phyloP scores from a whole-genome alignment of 1,284 basidiomycete species.

The Phlebopus sp. region DNA sequence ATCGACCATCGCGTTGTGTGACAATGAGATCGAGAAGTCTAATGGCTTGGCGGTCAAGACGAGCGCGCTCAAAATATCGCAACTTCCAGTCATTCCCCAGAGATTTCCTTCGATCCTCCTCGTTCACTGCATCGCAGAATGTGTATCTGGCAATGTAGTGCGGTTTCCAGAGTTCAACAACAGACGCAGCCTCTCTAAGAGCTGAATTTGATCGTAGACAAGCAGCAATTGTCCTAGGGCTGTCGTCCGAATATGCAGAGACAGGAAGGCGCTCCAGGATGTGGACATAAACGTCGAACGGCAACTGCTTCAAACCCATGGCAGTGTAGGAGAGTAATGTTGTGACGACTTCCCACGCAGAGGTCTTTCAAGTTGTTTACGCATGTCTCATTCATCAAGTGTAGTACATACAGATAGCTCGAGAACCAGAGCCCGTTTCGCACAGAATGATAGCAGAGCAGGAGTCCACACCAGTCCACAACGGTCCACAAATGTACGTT shows the following conservation, averaged over 20 bases:
- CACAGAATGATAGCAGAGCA: too few species aligned
- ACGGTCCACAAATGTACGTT: not conserved
- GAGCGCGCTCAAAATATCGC: constrained; percentile 44
- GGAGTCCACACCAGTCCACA: not conserved
- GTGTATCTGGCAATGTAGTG: constrained; percentile 50
- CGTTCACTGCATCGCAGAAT: constrained; percentile 36
- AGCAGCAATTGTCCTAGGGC: constrained; percentile 20
- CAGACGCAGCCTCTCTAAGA: constrained; percentile 27
- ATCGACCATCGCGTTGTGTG: constrained; percentile 31
- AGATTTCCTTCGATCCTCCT: constrained; percentile 33
- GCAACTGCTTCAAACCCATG: constrained; percentile 25
- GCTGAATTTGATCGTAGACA: constrained; percentile 25
- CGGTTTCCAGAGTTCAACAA: constrained; percentile 43
- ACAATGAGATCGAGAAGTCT: constrained; percentile 41
- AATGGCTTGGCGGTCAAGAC: constrained; percentile 43
- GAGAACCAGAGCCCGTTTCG: too few species aligned
- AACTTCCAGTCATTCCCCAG: constrained; percentile 42
- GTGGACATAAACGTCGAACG: constrained; percentile 32
- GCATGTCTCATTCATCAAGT: too few species aligned
- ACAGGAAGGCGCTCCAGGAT: constrained; percentile 29
- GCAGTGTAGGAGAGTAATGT: too few species aligned
- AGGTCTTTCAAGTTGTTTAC: not conserved
- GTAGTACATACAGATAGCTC: too few species aligned
- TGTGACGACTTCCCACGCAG: too few species aligned
- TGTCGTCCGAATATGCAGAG: constrained; percentile 19